Conservation (phyloP, 2,329 filamentous ascomycete genomes). For the Arthroderma sp. region DNA sequence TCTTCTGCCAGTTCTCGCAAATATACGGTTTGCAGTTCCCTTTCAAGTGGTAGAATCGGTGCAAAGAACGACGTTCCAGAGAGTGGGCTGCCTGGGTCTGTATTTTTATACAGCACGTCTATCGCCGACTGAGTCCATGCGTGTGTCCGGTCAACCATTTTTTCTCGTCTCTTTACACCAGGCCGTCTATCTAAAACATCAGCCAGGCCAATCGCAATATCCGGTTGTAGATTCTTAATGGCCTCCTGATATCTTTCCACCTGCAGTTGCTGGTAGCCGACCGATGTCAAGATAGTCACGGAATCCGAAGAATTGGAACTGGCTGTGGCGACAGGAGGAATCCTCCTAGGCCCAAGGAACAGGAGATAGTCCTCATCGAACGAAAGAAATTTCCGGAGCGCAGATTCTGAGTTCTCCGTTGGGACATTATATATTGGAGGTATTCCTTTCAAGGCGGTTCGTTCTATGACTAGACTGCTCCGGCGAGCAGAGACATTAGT, state of each 20-base stretch:
- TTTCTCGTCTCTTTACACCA: conserved; percentile 59
- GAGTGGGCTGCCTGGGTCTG: conserved; percentile 20
- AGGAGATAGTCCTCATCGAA: conserved; percentile 54
- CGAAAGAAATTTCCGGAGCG: conserved; percentile 65
- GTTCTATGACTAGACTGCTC: conserved; percentile 50
- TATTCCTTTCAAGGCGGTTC: conserved; percentile 34
- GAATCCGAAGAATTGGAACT: conserved; percentile 55
- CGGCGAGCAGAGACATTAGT: conserved; percentile 25
- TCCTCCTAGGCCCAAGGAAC: conserved; percentile 64
- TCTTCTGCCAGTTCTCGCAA: conserved; percentile 60
- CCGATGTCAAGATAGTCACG: conserved; percentile 71
- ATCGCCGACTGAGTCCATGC: conserved; percentile 65
- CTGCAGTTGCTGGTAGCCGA: conserved; percentile 64
- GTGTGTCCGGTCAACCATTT: conserved; percentile 78
- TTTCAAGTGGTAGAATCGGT: conserved; percentile 60
- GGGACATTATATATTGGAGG: conserved; percentile 44
- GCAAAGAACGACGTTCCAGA: conserved; percentile 45
- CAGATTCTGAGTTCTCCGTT: conserved; percentile 36
- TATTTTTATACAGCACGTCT: conserved; percentile 27
- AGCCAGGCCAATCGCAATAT: conserved; percentile 66
- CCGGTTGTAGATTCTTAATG: conserved; percentile 55
- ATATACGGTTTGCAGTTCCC: conserved; percentile 67
- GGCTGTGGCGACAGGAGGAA: conserved; percentile 61
- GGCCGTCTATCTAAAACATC: conserved; percentile 53
- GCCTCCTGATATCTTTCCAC: conserved; percentile 57